A percentile compares a stretch with the other conserved stretches of the same genome.
Evolutionary conservation across 169 alveolate species (phyloP).

Genomic region (Cryptosporidium parvum): DNA sequence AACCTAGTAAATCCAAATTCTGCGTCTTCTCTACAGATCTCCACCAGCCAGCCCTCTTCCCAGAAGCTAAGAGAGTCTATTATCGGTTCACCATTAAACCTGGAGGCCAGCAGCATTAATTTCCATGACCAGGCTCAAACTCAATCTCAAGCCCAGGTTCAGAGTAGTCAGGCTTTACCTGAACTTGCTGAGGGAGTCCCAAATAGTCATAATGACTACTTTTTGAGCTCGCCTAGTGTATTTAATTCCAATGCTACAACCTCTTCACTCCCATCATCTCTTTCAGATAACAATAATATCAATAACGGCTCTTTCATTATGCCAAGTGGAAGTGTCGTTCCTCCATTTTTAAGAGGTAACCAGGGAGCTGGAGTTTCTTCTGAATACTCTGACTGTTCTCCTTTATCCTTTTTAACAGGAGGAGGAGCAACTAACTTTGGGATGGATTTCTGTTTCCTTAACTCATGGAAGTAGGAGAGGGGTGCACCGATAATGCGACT

Average conservation of each 20-base stretch:
- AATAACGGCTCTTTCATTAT: neutral
- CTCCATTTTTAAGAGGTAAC: constrained; percentile 37
- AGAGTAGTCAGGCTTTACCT: neutral
- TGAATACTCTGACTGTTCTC: constrained; percentile 13
- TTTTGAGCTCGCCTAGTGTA: neutral
- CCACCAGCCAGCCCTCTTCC: neutral
- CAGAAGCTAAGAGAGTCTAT: neutral
- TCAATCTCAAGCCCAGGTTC: neutral
- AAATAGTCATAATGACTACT: neutral
- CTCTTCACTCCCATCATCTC: neutral
- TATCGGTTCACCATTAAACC: neutral
- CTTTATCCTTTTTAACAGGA: constrained; percentile 2
- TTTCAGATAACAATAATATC: neutral
- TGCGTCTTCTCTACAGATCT: neutral
- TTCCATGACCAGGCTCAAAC: neutral
- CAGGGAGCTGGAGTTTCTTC: neutral
- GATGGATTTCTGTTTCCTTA: constrained; percentile 34
- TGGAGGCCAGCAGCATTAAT: neutral
- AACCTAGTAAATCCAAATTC: neutral
- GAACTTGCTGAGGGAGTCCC: neutral
- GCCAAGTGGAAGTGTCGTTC: constrained; percentile 22
- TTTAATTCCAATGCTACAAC: neutral
- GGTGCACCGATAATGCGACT: neutral
- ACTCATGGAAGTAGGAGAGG: constrained; percentile 20
- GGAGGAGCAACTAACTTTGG: neutral